Base-by-base conservation (phyloP, 1,139 yeast genomes). In the Citeromyces siamensis region DNA sequence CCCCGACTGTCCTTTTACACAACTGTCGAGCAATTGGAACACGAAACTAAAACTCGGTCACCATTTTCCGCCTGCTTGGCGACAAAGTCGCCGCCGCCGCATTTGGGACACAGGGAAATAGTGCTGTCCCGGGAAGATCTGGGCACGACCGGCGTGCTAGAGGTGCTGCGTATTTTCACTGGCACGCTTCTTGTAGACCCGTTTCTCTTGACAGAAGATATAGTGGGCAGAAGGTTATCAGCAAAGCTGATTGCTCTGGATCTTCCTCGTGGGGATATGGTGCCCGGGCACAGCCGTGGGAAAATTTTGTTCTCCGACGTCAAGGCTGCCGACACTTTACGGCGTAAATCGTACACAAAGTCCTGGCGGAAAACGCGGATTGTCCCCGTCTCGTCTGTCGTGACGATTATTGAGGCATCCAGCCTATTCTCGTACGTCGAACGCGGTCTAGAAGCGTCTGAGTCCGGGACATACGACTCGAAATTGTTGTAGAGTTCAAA, bases 331-430 rank as follows among this genome's bases (percentile, higher is more conserved):
- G 27, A 9, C 10, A 19, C 22, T 32, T 32, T 32, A n/a, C 17
- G 14, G 23, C 73, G 48, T 13, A 60, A 53, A 10, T 47, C 46
- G 34, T 68, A 58, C 0, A 93, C 82, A 36, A 78, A 64, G 53
- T 86, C 95, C 44, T 84, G 81, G 46, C 96, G 65, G 52, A 80
- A 83, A 0, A 86, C 82, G 39, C 90, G 60, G 34, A 86, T 81
- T 4, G 66, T 46, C 0, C 96, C 96, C 28, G 62, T 58, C 43
- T 72, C 74, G 52, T 85, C 96, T 0, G 93, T 76, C 1, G 94
- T 77, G 2, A 86, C 78, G 20, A 85, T 71, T 31, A 79, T 72
- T 21, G 68, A 60, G 1, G 72, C 71, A 7, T 55, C 49, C 20
- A 49, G 45, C 18, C 44, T 46, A 16, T 38, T 29, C 14, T 28